Conservation (phyloP, 1,139 yeast species). For the Nakaseomyces delphensis region DNA sequence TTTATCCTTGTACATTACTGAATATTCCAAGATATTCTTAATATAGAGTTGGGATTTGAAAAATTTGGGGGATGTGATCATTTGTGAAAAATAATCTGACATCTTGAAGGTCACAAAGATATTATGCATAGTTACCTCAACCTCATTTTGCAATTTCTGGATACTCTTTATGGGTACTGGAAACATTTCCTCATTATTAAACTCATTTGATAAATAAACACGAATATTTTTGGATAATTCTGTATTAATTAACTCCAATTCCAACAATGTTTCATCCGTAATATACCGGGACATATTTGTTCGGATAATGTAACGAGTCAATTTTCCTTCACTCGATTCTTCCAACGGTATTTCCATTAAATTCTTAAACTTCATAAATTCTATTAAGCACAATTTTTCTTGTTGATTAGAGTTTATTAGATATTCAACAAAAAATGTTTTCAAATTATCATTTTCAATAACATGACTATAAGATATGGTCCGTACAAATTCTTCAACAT, state of each 20-base stretch:
- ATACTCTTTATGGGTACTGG: constrained; percentile 48
- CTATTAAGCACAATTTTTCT: constrained; percentile 31
- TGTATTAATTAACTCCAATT: constrained; percentile 15
- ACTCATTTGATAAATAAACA: constrained; percentile 8
- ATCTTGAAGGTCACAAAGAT: constrained; percentile 53
- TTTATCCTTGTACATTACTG: neutral
- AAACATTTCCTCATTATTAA: constrained; percentile 10
- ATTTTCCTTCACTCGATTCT: constrained; percentile 29
- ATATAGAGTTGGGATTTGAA: constrained; percentile 14
- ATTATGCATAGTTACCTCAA: constrained; percentile 41
- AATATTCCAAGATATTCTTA: constrained; percentile 10
- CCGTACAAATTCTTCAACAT: constrained; percentile 14
- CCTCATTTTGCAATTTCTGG: constrained; percentile 46
- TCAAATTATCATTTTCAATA: constrained; percentile 14
- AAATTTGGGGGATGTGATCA: constrained; percentile 22
- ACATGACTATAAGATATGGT: constrained; percentile 17
- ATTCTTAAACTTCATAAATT: constrained; percentile 62
- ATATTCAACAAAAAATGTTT: constrained; percentile 16
- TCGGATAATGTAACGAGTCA: neutral
- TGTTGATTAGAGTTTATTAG: constrained; percentile 10
- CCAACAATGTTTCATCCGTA: constrained; percentile 6
- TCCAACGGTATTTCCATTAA: constrained; percentile 66
- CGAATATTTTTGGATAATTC: constrained; percentile 16
- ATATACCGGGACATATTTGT: neutral
- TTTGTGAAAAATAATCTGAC: constrained; percentile 41